Conservation (phyloP, 176 grass and related monocot genomes). For the Saccharum spontaneum region DNA sequence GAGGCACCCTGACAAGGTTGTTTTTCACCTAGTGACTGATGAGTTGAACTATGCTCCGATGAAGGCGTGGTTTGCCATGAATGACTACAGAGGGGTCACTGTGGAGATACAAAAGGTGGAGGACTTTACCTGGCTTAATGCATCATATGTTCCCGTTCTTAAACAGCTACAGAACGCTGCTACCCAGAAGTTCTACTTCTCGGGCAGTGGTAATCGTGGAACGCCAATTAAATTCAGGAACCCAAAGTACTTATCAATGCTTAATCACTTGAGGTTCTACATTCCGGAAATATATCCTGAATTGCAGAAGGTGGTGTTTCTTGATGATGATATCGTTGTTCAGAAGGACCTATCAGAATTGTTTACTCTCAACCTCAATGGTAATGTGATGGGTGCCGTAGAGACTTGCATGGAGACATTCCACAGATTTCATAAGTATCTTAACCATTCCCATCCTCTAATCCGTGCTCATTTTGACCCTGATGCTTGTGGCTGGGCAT, state of each 20-base stretch:
- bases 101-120: slow-evolving; percentile 92
- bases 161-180: slow-evolving; percentile 92
- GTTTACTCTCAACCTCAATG: slow-evolving; percentile 84
- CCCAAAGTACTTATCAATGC: slow-evolving; percentile 97
- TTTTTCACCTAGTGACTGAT: slow-evolving; percentile 95
- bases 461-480: slow-evolving; percentile 97
- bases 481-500: slow-evolving; percentile 98
- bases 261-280: slow-evolving; percentile 96
- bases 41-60: slow-evolving; percentile 93
- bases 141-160: slow-evolving; percentile 90
- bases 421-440: slow-evolving; percentile 98
- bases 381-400: slow-evolving; percentile 97
- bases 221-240: slow-evolving; percentile 98
- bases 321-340: slow-evolving; percentile 94
- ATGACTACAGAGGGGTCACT: slow-evolving; percentile 72
- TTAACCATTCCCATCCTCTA: slow-evolving; percentile 93
- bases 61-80: slow-evolving; percentile 92
- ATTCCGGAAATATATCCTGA: slow-evolving; percentile 97
- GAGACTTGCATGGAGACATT: slow-evolving; percentile 99
- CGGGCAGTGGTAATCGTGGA: slow-evolving; percentile 60
- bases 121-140: slow-evolving; percentile 94
- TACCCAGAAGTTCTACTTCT: slow-evolving; percentile 97
- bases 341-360: slow-evolving; percentile 81
- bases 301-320: slow-evolving; percentile 87
- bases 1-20: slow-evolving; percentile 65